Conservation (phyloP, 208 protist genomes). For the Leptomonas pyrrhocoris region DNA sequence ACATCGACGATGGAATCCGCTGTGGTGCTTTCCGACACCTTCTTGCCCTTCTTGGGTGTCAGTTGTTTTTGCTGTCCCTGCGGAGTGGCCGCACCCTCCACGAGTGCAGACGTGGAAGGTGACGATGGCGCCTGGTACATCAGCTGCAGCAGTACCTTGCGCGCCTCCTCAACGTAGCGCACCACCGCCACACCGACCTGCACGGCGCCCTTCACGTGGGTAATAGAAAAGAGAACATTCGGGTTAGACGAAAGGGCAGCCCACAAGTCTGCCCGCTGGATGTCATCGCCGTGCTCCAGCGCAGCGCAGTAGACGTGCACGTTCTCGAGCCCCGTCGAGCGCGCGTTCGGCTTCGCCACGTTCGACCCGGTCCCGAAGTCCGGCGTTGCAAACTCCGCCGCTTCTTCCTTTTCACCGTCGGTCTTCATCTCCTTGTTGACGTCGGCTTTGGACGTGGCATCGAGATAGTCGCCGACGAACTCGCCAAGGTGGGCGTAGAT, state of each 20-base stretch:
- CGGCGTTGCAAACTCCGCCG: slow-evolving; percentile 56
- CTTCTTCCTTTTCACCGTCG: background rate
- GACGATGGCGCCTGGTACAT: slow-evolving; percentile 17
- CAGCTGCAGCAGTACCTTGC: slow-evolving; percentile 16
- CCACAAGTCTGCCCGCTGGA: slow-evolving; percentile 71
- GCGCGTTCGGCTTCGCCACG: background rate
- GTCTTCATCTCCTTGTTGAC: background rate
- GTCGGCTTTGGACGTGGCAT: slow-evolving; percentile 6
- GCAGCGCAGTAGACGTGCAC: slow-evolving; percentile 62
- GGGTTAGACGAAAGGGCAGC: slow-evolving; percentile 26
- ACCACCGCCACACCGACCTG: slow-evolving; percentile 40
- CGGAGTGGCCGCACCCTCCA: background rate
- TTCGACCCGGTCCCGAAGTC: slow-evolving; percentile 55
- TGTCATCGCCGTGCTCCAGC: slow-evolving; percentile 76
- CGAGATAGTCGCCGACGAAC: slow-evolving; percentile 69
- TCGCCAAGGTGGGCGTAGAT: slow-evolving; percentile 77
- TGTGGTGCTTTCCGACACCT: background rate
- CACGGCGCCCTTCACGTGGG: slow-evolving; percentile 39
- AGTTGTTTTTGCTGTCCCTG: background rate
- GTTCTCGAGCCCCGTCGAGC: slow-evolving; percentile 20
- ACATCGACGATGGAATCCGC: slow-evolving; percentile 42
- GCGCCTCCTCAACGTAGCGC: slow-evolving; percentile 37
- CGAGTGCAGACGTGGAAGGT: slow-evolving; percentile 19
- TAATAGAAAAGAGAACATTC: slow-evolving; percentile 44
- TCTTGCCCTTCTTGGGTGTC: background rate